Percentiles rank a stretch among this genome's conserved stretches.
Conservation (phyloP, 208 protist species). For the Acanthamoeba divionensis region DNA sequence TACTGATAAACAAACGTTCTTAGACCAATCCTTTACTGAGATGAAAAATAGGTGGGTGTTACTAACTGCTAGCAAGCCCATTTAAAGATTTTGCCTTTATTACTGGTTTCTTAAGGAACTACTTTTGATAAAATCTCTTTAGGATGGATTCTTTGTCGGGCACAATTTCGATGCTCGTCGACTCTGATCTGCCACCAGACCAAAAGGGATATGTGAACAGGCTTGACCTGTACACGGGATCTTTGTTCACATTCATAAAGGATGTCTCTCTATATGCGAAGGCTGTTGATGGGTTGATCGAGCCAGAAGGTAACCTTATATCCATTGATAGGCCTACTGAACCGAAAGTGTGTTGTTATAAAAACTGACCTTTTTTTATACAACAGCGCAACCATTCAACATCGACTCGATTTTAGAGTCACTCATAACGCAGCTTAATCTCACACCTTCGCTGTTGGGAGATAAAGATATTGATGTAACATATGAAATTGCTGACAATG, state of each 20-base stretch:
- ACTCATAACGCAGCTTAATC: conserved; percentile 1
- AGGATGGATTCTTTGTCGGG: not conserved
- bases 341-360: not conserved
- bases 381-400: not conserved
- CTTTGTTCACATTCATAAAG: not conserved
- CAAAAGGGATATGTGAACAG: not conserved
- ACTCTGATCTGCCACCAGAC: not conserved
- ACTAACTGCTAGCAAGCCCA: not conserved
- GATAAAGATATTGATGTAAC: conserved; percentile 33
- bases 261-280: conserved; percentile 26
- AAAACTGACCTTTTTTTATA: not conserved
- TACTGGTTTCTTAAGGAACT: not conserved
- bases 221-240: not conserved
- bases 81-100: not conserved
- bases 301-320: not conserved
- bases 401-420: not conserved
- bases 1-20: not conserved
- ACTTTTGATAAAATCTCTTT: not conserved
- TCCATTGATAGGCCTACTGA: not conserved
- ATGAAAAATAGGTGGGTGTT: not conserved
- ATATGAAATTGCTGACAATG: not conserved
- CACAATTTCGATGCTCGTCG: not conserved
- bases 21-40: not conserved
- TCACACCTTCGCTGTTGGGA: not conserved
- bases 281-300: conserved; percentile 6